Evolutionary conservation across 2,329 filamentous ascomycete species (phyloP).

Genomic region (Karstenula rhodostoma): DNA sequence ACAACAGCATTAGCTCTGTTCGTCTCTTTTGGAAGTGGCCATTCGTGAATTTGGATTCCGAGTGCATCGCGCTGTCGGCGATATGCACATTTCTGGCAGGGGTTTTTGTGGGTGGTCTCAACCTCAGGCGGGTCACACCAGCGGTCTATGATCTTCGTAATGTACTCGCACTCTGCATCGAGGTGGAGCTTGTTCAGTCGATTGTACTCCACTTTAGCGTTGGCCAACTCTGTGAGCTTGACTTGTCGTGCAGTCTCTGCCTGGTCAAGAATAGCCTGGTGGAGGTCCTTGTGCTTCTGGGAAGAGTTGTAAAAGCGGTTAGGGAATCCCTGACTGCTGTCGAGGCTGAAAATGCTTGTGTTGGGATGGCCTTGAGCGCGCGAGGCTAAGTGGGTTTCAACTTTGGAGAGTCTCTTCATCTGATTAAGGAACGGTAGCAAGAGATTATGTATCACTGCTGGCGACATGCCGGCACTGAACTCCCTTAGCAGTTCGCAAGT

Average conservation of each 20-base stretch:
- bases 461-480: constrained; percentile 58
- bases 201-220: neutral
- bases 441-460: constrained; percentile 53
- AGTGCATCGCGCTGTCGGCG: constrained; percentile 48
- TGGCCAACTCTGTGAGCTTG: neutral
- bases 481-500: constrained; percentile 53
- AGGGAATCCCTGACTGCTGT: neutral
- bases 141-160: neutral
- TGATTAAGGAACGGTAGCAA: constrained; percentile 55
- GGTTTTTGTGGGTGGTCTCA: neutral
- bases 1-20: constrained; percentile 54
- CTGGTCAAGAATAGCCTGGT: neutral
- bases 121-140: constrained; percentile 26
- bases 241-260: neutral
- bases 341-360: neutral
- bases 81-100: neutral
- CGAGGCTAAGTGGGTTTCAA: constrained; percentile 59
- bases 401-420: constrained; percentile 53
- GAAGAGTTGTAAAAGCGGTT: neutral
- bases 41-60: constrained; percentile 61
- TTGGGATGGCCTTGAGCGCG: constrained; percentile 15
- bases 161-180: neutral
- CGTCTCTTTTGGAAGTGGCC: constrained; percentile 58
- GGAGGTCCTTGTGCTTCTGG: neutral
- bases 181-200: neutral